phyloP scores from a whole-genome alignment of 1,139 yeast genomes.

The Kodamaea fungicola region DNA sequence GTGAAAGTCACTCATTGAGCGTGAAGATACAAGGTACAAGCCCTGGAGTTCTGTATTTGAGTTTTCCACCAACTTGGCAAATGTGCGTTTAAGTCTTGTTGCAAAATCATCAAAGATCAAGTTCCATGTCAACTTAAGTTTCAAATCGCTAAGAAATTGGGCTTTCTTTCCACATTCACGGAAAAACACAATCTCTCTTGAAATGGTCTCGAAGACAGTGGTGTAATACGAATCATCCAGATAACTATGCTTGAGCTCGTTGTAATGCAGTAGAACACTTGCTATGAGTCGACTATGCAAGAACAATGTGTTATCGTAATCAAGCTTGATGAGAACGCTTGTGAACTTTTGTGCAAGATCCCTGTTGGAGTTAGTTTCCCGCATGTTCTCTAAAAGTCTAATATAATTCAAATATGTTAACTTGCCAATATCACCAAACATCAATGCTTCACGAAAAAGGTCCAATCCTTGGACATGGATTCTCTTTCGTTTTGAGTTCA shows the following conservation, averaged over 20 bases:
- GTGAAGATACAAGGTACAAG: constrained; percentile 9
- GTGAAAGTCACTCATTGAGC: constrained; percentile 9
- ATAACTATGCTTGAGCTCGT: constrained; percentile 14
- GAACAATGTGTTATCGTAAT: constrained; percentile 16
- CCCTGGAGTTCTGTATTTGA: constrained; percentile 1
- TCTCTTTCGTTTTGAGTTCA: constrained; percentile 22
- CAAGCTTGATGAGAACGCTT: constrained; percentile 19
- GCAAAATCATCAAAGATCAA: constrained; percentile 27
- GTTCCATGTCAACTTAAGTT: constrained; percentile 27
- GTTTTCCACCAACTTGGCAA: constrained; percentile 3
- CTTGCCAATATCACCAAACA: background rate
- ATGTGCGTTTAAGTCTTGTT: constrained; percentile 10
- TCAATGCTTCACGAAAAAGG: constrained; percentile 5
- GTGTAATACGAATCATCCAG: constrained; percentile 19
- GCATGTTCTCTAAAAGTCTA: constrained; percentile 7
- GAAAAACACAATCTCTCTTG: constrained; percentile 14
- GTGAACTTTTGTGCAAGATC: constrained; percentile 15
- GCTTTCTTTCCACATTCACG: constrained; percentile 21
- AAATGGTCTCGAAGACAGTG: constrained; percentile 10
- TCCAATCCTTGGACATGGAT: constrained; percentile 7
- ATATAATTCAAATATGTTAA: constrained; percentile 7
- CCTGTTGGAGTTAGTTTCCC: constrained; percentile 1
- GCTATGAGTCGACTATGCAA: constrained; percentile 17
- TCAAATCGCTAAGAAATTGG: constrained; percentile 19
- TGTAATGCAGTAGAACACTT: constrained; percentile 17